A percentile compares a stretch with the other conserved stretches of the same genome.
These are phyloP conservation scores for Cephalotrichum gorgonifer DNA, from an alignment of 2,329 filamentous ascomycete genomes.

Conservation along the genomic window DNA sequence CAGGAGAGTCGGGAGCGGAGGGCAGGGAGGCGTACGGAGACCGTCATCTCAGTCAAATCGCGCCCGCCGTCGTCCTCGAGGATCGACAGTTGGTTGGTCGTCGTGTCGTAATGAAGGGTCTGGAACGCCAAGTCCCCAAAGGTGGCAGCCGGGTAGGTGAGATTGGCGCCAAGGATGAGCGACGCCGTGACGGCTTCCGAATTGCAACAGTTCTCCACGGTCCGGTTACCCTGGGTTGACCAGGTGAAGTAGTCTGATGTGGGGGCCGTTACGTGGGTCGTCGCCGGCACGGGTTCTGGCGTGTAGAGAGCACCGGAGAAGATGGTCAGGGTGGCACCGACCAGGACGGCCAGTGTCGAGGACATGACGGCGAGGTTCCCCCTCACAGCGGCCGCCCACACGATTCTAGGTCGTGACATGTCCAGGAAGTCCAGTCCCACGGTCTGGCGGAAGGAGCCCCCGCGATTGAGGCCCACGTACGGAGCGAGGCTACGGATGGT, in stretches of 20 bases:
- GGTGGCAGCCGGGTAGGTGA: constrained; percentile 24
- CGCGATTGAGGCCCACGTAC: constrained; percentile 17
- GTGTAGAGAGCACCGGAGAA: constrained; percentile 22
- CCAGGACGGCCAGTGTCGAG: constrained; percentile 15
- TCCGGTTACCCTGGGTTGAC: neutral
- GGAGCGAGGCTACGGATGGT: constrained; percentile 21
- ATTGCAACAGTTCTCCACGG: constrained; percentile 8
- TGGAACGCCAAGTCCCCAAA: constrained; percentile 20
- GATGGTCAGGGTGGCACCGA: constrained; percentile 18
- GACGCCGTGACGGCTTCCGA: constrained; percentile 20
- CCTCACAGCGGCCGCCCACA: constrained; percentile 7
- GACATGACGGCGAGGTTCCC: constrained; percentile 17
- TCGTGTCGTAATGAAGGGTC: constrained; percentile 9
- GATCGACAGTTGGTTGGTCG: constrained; percentile 3
- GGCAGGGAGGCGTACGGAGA: constrained; percentile 16
- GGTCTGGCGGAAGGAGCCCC: constrained; percentile 17
- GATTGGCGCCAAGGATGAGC: constrained; percentile 21
- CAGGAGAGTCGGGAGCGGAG: constrained; percentile 20
- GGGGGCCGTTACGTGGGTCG: constrained; percentile 13
- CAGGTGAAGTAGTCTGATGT: constrained; percentile 17
- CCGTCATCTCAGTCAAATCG: constrained; percentile 7
- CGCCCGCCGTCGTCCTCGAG: constrained; percentile 8
- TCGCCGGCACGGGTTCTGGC: constrained; percentile 14
- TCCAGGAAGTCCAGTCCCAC: constrained; percentile 22
- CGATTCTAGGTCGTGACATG: constrained; percentile 6